Evolutionary conservation across 768 basidiomycete genomes (phyloP), one percentile per base, ranked within the genome.

Genomic region (Mycena haematopus): DNA sequence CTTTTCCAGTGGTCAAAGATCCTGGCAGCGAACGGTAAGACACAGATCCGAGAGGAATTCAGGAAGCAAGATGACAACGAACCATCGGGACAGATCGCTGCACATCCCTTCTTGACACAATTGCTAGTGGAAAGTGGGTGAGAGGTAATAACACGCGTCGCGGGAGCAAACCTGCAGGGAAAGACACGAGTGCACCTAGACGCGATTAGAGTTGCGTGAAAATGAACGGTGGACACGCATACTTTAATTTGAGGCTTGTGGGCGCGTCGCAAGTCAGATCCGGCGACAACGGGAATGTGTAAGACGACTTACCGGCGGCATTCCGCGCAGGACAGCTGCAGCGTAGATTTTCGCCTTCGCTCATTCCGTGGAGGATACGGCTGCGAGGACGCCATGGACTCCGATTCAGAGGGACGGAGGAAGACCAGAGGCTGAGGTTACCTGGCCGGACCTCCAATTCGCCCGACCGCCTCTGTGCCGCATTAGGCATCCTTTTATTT

Each of bases 1-100:
- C 88, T 72, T 88, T 89, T 62, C 89, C 89, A 15, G 89, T 89
- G 13, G 88, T 89, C 40, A 90, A 79, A 31, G 87, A 88, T 17
- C 87, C 88, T 89, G 36, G n/a, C 22, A 31, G 17, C 63, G 44
- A 49, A 53, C 33, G 55, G 35, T 58, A 47, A 45, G 64, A 38
- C 51, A 24, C 54, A 58, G 58, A 54, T 54, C 25, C 22, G 47
- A 54, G n/a, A n/a, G n/a, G n/a, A n/a, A n/a, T n/a, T n/a, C 29
- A 56, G 40, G 51, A 25, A 25, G 33, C 50, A n/a, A 35, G 21
- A 60, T 58, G 57, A 51, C 58, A 19, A 52, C 72, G 52, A 53
- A 84, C 85, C 87, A 68, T 88, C 83, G 6, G 88, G 88, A 72
- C 89, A 91, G 51, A 91, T 90, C 4, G 86, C 81, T 11, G 78